Conservation (phyloP, 2,329 filamentous ascomycete species). For the Thielaviopsis musarum region DNA sequence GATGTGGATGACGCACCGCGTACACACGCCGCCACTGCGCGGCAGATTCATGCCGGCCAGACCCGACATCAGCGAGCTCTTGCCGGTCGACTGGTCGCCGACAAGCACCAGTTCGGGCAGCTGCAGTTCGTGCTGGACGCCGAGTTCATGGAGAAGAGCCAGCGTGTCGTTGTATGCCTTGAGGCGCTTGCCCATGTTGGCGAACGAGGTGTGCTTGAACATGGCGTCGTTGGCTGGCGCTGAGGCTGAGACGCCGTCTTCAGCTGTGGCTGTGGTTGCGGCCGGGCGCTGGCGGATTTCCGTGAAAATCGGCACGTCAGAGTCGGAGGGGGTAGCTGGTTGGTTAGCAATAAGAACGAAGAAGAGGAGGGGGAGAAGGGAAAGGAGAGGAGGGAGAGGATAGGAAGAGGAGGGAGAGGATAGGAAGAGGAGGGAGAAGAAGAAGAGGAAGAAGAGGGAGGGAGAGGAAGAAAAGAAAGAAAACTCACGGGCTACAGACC, state of each 20-base stretch:
- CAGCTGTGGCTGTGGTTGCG: conserved; percentile 6
- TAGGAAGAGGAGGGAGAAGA: too few relatives aligned
- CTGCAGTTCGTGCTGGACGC: conserved; percentile 52
- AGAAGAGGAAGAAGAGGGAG: too few relatives aligned
- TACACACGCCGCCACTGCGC: conserved; percentile 56
- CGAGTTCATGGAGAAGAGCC: conserved; percentile 51
- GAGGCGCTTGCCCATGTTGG: conserved; percentile 42
- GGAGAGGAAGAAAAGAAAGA: not conserved
- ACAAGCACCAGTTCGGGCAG: conserved; percentile 69
- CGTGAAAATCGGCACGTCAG: conserved; percentile 12
- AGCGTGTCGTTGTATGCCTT: conserved; percentile 50
- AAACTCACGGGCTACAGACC: conserved; percentile 4
- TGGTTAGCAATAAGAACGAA: not conserved
- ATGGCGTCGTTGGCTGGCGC: conserved; percentile 18
- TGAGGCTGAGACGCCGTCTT: conserved; percentile 2
- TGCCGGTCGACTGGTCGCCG: conserved; percentile 73
- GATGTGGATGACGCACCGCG: conserved; percentile 66
- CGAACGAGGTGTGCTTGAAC: conserved; percentile 27
- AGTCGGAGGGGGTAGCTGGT: conserved; percentile 23
- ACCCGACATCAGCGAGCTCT: conserved; percentile 51
- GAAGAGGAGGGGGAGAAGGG: too few relatives aligned
- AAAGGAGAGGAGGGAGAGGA: too few relatives aligned
- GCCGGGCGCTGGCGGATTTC: conserved; percentile 2
- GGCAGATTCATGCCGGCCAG: conserved; percentile 57
- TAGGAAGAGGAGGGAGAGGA: too few relatives aligned